Evolutionary conservation across 768 basidiomycete species (phyloP).

Genomic region (Sarcodon sp.): DNA sequence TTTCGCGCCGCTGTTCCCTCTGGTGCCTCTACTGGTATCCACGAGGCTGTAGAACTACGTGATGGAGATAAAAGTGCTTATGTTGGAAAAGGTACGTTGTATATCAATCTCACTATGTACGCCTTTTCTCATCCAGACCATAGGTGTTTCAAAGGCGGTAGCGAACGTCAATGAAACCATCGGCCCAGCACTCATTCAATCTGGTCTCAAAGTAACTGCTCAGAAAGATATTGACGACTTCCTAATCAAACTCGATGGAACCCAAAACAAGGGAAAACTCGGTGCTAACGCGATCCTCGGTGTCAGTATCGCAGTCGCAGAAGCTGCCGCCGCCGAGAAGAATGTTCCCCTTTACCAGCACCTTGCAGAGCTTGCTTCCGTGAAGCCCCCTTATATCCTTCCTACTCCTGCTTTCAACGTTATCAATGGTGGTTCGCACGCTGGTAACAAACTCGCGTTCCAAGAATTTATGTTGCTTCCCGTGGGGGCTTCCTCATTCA

Average conservation of each 20-base stretch:
- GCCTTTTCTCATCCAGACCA: neutral
- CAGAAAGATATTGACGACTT: slow-evolving; percentile 97
- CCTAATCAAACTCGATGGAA: slow-evolving; percentile 95
- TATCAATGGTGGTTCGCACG: slow-evolving; percentile 99
- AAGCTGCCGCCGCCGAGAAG: slow-evolving; percentile 93
- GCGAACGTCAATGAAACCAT: slow-evolving; percentile 87
- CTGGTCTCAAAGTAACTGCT: slow-evolving; percentile 69
- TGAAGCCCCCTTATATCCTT: slow-evolving; percentile 88
- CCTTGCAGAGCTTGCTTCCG: slow-evolving; percentile 90
- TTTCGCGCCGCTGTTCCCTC: slow-evolving; percentile 95
- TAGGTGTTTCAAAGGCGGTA: slow-evolving; percentile 91
- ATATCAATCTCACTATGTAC: neutral
- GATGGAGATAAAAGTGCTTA: slow-evolving; percentile 90
- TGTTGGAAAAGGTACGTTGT: slow-evolving; percentile 79
- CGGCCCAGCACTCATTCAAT: slow-evolving; percentile 78
- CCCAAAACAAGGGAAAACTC: slow-evolving; percentile 97
- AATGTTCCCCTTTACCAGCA: slow-evolving; percentile 92
- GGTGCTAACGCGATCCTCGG: slow-evolving; percentile 99
- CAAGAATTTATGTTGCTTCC: slow-evolving; percentile 99
- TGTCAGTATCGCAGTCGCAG: slow-evolving; percentile 90
- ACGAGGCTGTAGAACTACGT: slow-evolving; percentile 98
- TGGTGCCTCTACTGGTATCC: slow-evolving; percentile 95
- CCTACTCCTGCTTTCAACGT: slow-evolving; percentile 96
- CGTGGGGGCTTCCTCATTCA: slow-evolving; percentile 82
- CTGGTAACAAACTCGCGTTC: slow-evolving; percentile 99